phyloP scores from a whole-genome alignment of 78 protist species.

The Chrysochromulina parva region DNA sequence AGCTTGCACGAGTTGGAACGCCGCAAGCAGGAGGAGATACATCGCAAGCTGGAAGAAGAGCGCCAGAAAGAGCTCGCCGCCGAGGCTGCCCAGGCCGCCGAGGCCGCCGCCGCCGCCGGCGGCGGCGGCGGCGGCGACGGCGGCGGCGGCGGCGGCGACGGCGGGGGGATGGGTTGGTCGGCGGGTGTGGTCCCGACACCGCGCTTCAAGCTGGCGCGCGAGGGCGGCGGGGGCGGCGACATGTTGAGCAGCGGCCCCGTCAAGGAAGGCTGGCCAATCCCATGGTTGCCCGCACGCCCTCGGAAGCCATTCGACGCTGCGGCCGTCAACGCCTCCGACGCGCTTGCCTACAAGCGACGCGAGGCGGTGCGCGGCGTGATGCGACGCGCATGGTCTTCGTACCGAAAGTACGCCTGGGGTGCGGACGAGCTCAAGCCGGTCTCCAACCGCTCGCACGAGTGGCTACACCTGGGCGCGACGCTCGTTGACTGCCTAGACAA shows the following conservation, averaged over 20 bases:
- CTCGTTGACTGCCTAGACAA: conserved; percentile 75
- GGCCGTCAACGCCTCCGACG: not conserved
- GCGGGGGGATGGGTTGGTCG: too few species aligned
- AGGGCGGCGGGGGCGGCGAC: not conserved
- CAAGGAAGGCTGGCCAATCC: not conserved
- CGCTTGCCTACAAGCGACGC: not conserved
- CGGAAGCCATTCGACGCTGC: not conserved
- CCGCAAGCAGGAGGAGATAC: too few species aligned
- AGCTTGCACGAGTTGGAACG: too few species aligned
- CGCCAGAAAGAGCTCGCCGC: too few species aligned
- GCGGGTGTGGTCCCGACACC: too few species aligned
- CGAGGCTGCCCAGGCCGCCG: not conserved
- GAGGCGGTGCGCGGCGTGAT: conserved; percentile 5
- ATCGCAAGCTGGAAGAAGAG: too few species aligned
- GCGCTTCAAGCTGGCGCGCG: not conserved
- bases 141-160: not conserved
- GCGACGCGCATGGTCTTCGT: conserved; percentile 19
- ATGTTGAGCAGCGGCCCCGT: not conserved
- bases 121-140: not conserved
- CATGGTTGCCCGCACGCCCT: not conserved
- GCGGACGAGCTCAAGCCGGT: conserved; percentile 66
- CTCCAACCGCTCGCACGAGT: not conserved
- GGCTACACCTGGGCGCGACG: conserved; percentile 56
- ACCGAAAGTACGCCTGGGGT: conserved; percentile 76
- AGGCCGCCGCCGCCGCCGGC: not conserved